phyloP scores from a whole-genome alignment of 2,329 filamentous ascomycete species.

The Fusarium incarnatum region DNA sequence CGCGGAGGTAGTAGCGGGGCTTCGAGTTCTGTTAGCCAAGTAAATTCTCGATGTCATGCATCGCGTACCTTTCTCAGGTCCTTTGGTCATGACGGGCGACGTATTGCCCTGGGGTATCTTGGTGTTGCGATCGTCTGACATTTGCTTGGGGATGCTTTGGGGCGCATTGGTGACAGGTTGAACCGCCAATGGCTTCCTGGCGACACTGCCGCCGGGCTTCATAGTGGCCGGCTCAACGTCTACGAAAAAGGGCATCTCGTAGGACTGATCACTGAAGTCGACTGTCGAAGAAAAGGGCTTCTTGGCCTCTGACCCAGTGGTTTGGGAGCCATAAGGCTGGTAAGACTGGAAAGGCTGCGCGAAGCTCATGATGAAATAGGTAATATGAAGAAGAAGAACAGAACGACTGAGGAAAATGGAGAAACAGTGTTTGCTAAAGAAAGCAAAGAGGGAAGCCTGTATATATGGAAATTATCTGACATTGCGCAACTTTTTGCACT shows the following conservation, averaged over 20 bases:
- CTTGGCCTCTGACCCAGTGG: not conserved
- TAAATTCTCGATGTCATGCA: rapidly evolving
- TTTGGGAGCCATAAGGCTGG: not conserved
- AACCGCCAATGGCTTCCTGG: not conserved
- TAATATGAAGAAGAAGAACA: not conserved
- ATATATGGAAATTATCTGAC: not conserved
- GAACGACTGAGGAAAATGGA: not conserved
- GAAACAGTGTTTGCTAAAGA: not conserved
- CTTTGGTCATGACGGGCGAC: not conserved
- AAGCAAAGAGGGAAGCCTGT: not conserved
- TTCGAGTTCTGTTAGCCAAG: not conserved
- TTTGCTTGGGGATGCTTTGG: not conserved
- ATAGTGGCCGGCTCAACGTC: no score
- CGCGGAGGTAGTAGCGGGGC: not conserved
- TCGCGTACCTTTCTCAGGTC: not conserved
- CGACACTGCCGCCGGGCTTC: not conserved
- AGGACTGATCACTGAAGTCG: slow-evolving; percentile 9
- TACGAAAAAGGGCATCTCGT: slow-evolving; percentile 1
- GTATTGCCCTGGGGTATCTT: not conserved
- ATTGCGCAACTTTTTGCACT: no score
- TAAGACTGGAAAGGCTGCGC: not conserved
- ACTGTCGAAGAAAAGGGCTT: slow-evolving; percentile 3
- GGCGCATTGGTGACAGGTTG: not conserved
- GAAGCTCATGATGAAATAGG: slow-evolving; percentile 1
- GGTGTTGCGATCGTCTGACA: not conserved